These are phyloP conservation scores for Blastocrithidia nonstop DNA, from an alignment of 208 protist species.

Conservation along the genomic window DNA sequence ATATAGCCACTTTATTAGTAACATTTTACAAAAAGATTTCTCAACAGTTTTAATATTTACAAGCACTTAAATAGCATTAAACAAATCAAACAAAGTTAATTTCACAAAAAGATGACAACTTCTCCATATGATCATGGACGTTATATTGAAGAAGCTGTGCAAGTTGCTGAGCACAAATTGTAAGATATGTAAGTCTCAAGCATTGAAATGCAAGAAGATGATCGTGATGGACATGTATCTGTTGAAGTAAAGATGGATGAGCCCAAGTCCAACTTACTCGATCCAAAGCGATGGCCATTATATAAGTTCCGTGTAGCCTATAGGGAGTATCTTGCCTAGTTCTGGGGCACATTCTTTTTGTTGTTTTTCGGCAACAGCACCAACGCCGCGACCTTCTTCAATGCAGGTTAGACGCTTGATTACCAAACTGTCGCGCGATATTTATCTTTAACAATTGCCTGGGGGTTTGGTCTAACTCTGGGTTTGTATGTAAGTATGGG, in stretches of 20 bases:
- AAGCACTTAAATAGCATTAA: not conserved
- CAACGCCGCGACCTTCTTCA: no score
- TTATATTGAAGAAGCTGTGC: not conserved
- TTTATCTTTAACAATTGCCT: no score
- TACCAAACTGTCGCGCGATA: no score
- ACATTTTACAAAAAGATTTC: not conserved
- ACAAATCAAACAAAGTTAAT: not conserved
- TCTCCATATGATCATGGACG: not conserved
- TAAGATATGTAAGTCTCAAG: not conserved
- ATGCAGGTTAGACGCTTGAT: no score
- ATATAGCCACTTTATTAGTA: not conserved
- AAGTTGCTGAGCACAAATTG: not conserved
- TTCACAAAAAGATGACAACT: not conserved
- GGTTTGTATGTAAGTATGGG: not conserved
- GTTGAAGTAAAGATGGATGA: not conserved
- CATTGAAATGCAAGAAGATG: not conserved
- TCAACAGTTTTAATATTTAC: constrained; percentile 1
- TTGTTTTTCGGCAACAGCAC: not conserved
- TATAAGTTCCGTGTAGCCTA: not conserved
- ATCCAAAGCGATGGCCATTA: not conserved
- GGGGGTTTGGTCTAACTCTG: no score
- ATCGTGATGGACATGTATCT: not conserved
- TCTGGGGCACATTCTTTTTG: not conserved
- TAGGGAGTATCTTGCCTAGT: not conserved
- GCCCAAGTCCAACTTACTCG: not conserved